Evolutionary conservation across 106 monocot species (phyloP).

Genomic region (Acanthochlamys bracteata): DNA sequence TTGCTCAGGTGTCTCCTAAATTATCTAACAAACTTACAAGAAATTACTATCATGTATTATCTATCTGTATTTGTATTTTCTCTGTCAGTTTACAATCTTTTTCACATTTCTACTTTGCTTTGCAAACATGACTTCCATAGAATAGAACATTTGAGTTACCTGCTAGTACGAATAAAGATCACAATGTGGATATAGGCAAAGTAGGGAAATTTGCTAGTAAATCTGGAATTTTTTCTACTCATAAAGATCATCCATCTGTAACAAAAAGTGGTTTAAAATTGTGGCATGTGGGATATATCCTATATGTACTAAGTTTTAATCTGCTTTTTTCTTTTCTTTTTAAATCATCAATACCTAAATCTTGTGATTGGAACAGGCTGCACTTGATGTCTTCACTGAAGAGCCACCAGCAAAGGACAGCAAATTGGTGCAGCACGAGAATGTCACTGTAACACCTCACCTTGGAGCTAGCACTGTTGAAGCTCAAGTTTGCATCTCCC

Average conservation of each 20-base stretch:
- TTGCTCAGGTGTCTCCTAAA: conserved; percentile 57
- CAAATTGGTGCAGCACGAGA: conserved; percentile 74
- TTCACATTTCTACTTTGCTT: no score
- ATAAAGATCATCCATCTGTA: no score
- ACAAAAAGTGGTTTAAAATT: no score
- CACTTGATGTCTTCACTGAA: conserved; percentile 79
- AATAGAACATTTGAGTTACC: no score
- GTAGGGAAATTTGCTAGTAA: no score
- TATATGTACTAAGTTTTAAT: neutral
- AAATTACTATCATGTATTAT: neutral
- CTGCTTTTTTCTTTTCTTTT: neutral
- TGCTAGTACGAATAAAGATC: no score
- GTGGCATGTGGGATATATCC: neutral
- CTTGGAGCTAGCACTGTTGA: conserved; percentile 74
- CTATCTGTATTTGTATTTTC: neutral
- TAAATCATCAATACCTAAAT: neutral
- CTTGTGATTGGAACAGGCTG: conserved; percentile 40
- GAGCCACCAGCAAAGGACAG: conserved; percentile 65
- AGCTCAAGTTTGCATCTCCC: conserved; percentile 55
- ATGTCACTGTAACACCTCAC: conserved; percentile 80
- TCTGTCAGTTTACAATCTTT: neutral
- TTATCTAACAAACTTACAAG: neutral
- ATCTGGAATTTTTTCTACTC: no score
- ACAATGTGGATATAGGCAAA: no score
- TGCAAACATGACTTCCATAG: no score